A percentile compares a stretch with the other conserved stretches of the same genome.
Evolutionary conservation across 352 stramenopile genomes (phyloP).

Genomic region (Pythium grandisporangium): DNA sequence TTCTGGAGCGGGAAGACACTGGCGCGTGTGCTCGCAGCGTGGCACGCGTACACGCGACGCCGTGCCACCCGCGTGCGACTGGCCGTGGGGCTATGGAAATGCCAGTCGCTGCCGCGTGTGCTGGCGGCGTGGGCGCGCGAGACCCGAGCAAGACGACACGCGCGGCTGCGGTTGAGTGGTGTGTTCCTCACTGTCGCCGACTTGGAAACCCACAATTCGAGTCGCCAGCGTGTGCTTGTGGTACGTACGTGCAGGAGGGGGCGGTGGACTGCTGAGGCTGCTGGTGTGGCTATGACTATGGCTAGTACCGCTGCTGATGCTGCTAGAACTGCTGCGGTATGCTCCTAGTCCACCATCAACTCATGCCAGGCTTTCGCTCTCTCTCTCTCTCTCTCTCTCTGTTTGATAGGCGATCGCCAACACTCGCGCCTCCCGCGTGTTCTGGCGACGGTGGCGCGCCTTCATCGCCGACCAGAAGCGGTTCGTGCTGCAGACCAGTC

Average conservation of each 20-base stretch:
- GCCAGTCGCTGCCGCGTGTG: slow-evolving; percentile 45
- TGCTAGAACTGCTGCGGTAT: too few species aligned
- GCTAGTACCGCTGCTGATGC: too few species aligned
- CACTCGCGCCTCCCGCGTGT: slow-evolving; percentile 21
- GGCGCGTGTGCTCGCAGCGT: slow-evolving; percentile 29
- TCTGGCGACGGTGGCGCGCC: slow-evolving; percentile 38
- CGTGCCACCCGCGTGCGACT: slow-evolving; percentile 42
- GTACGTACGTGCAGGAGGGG: slow-evolving; percentile 10
- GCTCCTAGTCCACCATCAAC: too few species aligned
- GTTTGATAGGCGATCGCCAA: slow-evolving; percentile 34
- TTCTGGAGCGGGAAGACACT: slow-evolving; percentile 61
- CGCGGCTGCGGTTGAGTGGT: slow-evolving; percentile 26
- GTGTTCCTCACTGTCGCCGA: slow-evolving; percentile 55
- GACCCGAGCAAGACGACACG: slow-evolving; percentile 8
- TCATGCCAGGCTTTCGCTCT: too few species aligned
- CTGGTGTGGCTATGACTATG: too few species aligned
- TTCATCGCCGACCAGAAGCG: slow-evolving; percentile 50
- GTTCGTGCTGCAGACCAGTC: slow-evolving; percentile 57
- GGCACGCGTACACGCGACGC: slow-evolving; percentile 23
- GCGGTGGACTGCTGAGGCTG: neutral
- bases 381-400: neutral
- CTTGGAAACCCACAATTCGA: slow-evolving; percentile 68
- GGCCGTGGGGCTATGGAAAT: slow-evolving; percentile 60
- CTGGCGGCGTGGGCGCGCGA: slow-evolving; percentile 38
- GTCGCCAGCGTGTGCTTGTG: slow-evolving; percentile 27